Conservation (phyloP, 1,284 basidiomycete genomes). For the Irpex sp. region DNA sequence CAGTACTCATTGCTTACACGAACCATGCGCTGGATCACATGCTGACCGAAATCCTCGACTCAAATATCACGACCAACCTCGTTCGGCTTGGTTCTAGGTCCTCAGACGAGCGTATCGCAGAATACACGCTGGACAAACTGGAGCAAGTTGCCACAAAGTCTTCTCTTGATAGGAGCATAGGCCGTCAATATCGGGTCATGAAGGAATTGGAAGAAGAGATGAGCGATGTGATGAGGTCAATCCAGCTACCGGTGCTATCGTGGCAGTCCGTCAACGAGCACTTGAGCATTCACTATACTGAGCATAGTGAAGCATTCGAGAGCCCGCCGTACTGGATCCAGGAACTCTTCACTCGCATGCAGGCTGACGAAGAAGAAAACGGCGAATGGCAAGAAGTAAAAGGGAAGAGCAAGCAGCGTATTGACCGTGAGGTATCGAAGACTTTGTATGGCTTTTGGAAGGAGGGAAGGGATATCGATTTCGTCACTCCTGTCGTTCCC, state of each 20-base stretch:
- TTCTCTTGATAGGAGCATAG: conserved; percentile 13
- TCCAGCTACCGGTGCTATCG: conserved; percentile 19
- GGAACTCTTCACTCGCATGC: conserved; percentile 6
- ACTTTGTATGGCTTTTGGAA: conserved; percentile 22
- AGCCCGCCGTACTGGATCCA: conserved; percentile 23
- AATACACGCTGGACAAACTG: conserved; percentile 19
- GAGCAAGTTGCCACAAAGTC: conserved; percentile 12
- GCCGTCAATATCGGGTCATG: conserved; percentile 17
- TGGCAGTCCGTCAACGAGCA: conserved; percentile 14
- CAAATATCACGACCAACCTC: conserved; percentile 54
- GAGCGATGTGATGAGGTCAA: conserved; percentile 16
- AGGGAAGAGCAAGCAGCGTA: conserved; percentile 7
- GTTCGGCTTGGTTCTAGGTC: conserved; percentile 65
- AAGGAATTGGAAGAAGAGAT: conserved; percentile 19
- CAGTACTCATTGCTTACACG: conserved; percentile 65
- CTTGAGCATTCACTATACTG: conserved; percentile 18
- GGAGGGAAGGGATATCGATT: conserved; percentile 16
- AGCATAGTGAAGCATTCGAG: conserved; percentile 12
- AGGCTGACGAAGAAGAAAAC: conserved; percentile 15
- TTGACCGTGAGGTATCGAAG: conserved; percentile 2
- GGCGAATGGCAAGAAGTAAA: conserved; percentile 18
- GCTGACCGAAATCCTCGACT: conserved; percentile 56
- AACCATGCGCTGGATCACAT: conserved; percentile 78
- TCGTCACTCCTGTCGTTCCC: conserved; percentile 11
- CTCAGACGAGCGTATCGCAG: conserved; percentile 52